Base-by-base conservation (phyloP, 2,329 filamentous ascomycete species). In the Ceratocystis harringtonii region DNA sequence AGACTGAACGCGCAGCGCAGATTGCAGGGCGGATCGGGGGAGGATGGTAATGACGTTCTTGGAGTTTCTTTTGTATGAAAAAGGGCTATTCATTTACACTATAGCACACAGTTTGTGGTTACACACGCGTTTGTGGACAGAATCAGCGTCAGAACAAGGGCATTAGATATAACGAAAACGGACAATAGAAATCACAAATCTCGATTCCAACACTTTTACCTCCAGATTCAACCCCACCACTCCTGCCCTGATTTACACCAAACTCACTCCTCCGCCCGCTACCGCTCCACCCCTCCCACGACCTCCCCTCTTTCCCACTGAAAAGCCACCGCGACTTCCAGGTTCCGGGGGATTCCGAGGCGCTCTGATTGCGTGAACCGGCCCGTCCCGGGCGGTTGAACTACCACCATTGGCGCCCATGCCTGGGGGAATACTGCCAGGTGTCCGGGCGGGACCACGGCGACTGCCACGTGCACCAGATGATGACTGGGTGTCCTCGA, bases 21-120 rank as follows among this genome's bases (percentile, higher is more conserved):
- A 80, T 99, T 72, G 92, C 92, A 60, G 87, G 90, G 65, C 94
- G 91, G 75, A 89, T 92, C 70, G 94, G 92, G 64, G 94, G 94
- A 64, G 94, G 94, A 28, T 99, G 94, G 94, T 97, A 80, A 61
- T 7, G 30, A n/a, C 30, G 12, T 48, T 57, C 15, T 43, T 62
- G 19, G 8, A 2, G 19, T 12, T 10, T 10, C 2, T n/a, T 48
- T 48, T 48, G 17, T n/a, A 8, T 1, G 17, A 17, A n/a, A 30
- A 30, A 7, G 25, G 25, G 25, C 5, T 30, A 8, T 32, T 41
- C 17, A 36, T 52, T 41, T 32, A 6, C 8, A 41, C 12, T 10
- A 41, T 10, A 12, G 36, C 36, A 5, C 12, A 1, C 36, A 15
- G 12, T 15, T 41, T 44, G 36, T 12, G 10, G 19, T 19, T 30